Base-by-base conservation (phyloP, 371 early-diverging fungal species). In the Chytridiales sp. region DNA sequence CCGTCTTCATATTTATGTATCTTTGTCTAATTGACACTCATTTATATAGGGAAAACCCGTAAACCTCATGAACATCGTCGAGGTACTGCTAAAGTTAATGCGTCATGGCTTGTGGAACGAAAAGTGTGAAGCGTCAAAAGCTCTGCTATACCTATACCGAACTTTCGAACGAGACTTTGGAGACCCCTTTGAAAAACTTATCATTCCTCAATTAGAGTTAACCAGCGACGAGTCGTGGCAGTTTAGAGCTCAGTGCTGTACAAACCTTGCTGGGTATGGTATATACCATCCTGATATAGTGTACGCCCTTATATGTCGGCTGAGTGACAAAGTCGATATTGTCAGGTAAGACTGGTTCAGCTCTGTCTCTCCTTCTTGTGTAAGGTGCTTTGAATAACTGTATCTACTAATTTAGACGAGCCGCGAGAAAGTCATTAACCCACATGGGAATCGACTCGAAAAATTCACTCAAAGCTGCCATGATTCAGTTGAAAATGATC, bases 171-270 rank as follows among this genome's bases (percentile, higher is more conserved):
- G 41, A 4, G 77, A 77, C 40, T 69, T 77, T 46, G 56, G 44
- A 4, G 56, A 68, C 55, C 66, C 77, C 0, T 11, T 71, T 17
- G 17, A 59, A 17, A 22, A 47, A 5, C 42, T 72, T 3, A 56
- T 77, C 2, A 29, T 67, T 4, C 74, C 72, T 1, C 77, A 77
- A 48, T n/a, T 77, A 3, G 77, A 77, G 19, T 49, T 59, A 21
- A 19, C 60, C 9, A 48, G 42, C 30, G 72, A 77, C 53, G 59
- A 56, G 29, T 51, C 53, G 22, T 71, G 74, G 72, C 68, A 70
- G 53, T 61, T 72, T n/a, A 66, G 77, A 29, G 60, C 68, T 4
- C 67, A 71, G 32, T 38, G 70, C 31, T 69, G 69, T 30, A 40
- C 56, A 17, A 69, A 70, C 35, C 50, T 74, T n/a, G 69, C 57